Evolutionary conservation across 768 basidiomycete species (phyloP), one percentile per base, ranked within the genome.

Genomic region (Lentinus brumalis): DNA sequence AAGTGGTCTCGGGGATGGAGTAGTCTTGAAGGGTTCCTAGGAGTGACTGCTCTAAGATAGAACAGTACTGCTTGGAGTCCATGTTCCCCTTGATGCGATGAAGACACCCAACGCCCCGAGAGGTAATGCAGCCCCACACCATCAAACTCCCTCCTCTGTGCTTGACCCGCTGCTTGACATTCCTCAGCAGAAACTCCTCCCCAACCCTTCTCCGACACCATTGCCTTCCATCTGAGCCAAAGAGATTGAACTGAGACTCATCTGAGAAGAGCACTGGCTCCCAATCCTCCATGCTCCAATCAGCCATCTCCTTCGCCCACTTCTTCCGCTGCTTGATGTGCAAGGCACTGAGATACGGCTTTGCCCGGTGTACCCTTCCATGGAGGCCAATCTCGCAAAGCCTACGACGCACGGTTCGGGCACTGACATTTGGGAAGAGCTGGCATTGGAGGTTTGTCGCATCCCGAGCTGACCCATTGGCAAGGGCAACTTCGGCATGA

Each of bases 191-290:
- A 31, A 49, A 56, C 18, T 35, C 56, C 56, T 56, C 56, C 41
- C 56, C 46, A 32, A 21, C 32, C 32, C 56, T 35, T 39, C 56
- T 56, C 12, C 35, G 2, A 32, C 56, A 56, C 31, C 35, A 56
- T 31, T 56, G 56, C 46, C 35, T 49, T 26, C 56, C 46, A 39
- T 47, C 56, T 38, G 32, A 49, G 46, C 45, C 45, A 26, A 56
- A 56, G 35, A 56, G 45, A 21, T 56, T 56, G 38, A 57, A 57
- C 38, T 57, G 21, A 6, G 49, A 57, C 56, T 57, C 47, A 50
- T 57, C 49, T 50, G 56, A 57, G 49, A 50, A 57, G 38, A 57
- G 21, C 21, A 57, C 49, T 14, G 40, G 56, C 47, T n/a, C 8
- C 56, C 47, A 57, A 11, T 45, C 14, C 14, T 46, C 15, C 47